Evolutionary conservation across 2,329 filamentous ascomycete genomes (phyloP).

Genomic region (Aureobasidium namibiae): DNA sequence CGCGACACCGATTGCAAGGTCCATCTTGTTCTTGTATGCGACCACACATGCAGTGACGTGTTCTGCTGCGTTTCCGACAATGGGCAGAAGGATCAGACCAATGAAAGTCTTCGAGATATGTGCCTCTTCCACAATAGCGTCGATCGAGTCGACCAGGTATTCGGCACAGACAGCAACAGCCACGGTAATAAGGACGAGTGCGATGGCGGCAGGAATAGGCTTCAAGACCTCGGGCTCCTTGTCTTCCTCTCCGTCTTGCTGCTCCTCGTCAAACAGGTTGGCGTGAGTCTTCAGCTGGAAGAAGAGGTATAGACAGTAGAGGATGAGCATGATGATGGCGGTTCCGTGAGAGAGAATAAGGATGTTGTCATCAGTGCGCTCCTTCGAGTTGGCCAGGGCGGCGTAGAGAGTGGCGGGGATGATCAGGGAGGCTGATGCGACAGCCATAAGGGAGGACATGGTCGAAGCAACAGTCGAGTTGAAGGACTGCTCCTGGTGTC

Average conservation of each 20-base stretch:
- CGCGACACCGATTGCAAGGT: constrained; percentile 57
- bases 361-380: constrained; percentile 35
- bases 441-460: constrained; percentile 55
- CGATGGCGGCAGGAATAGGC: constrained; percentile 37
- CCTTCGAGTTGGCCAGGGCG: constrained; percentile 32
- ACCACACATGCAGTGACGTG: constrained; percentile 56
- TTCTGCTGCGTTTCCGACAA: constrained; percentile 58
- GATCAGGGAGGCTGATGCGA: constrained; percentile 46
- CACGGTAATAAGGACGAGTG: constrained; percentile 40
- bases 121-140: constrained; percentile 43
- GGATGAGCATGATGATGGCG: constrained; percentile 44
- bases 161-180: constrained; percentile 45
- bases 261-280: constrained; percentile 37
- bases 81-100: constrained; percentile 48
- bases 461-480: constrained; percentile 71
- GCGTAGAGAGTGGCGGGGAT: constrained; percentile 47
- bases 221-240: constrained; percentile 32
- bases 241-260: constrained; percentile 20
- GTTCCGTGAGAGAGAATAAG: constrained; percentile 45
- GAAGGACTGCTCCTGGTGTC: constrained; percentile 45
- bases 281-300: constrained; percentile 47
- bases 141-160: constrained; percentile 47
- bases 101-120: constrained; percentile 50
- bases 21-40: constrained; percentile 61
- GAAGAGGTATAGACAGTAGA: constrained; percentile 47